Percentiles rank a stretch among this genome's conserved stretches.
phyloP scores from a whole-genome alignment of 495 filamentous ascomycete species.

The Chaetomidium leptoderma region DNA sequence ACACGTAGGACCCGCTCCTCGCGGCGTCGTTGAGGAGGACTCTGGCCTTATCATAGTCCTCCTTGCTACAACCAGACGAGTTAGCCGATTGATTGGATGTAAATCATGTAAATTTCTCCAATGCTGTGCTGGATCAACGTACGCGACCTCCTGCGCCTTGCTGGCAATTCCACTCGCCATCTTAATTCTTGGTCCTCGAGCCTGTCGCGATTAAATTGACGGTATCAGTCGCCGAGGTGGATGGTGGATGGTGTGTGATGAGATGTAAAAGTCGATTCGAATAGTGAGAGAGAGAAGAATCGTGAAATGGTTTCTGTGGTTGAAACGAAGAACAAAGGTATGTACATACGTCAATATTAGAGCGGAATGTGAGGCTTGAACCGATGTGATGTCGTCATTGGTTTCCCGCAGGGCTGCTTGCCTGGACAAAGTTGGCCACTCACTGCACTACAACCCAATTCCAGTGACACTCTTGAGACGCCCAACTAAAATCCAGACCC shows the following conservation, averaged over 20 bases:
- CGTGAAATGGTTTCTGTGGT: not conserved
- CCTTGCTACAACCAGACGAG: slow-evolving; percentile 37
- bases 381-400: not conserved
- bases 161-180: slow-evolving; percentile 30
- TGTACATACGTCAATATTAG: not conserved
- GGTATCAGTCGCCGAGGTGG: not conserved
- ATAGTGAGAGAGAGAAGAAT: too few species aligned
- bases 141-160: slow-evolving; percentile 52
- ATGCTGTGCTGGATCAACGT: slow-evolving; percentile 20
- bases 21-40: slow-evolving; percentile 57
- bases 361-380: not conserved
- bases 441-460: too few species aligned
- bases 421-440: too few species aligned
- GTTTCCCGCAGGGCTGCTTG: too few species aligned
- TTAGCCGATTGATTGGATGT: not conserved
- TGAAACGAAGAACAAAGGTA: not conserved
- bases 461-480: too few species aligned
- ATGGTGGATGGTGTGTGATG: not conserved
- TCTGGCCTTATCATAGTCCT: slow-evolving; percentile 55
- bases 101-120: too few species aligned
- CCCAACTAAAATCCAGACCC: not conserved
- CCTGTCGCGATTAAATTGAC: not conserved
- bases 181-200: not conserved
- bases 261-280: not conserved
- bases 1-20: slow-evolving; percentile 72